These are phyloP conservation scores for Coemansia sp. DNA, from an alignment of 192 early-diverging fungal species.

Conservation along the genomic window DNA sequence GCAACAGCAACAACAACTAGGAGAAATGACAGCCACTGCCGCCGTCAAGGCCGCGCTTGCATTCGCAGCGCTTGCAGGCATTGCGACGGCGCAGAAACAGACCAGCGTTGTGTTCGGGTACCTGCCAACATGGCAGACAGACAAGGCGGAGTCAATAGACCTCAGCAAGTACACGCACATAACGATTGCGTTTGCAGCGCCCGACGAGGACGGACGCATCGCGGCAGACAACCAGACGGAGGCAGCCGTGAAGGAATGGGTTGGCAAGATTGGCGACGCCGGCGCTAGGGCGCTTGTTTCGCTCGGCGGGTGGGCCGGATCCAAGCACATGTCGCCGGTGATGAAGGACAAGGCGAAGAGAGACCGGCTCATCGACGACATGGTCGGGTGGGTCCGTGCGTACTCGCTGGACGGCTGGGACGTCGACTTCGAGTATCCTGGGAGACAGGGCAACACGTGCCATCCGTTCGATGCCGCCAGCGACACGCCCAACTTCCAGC, in stretches of 20 bases:
- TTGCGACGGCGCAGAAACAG: background rate
- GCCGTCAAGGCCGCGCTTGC: background rate
- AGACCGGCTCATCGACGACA: conserved; percentile 55
- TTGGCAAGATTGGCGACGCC: conserved; percentile 45
- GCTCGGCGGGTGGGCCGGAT: conserved; percentile 73
- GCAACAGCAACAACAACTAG: too few species aligned
- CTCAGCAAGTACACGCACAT: conserved; percentile 66
- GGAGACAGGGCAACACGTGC: conserved; percentile 51
- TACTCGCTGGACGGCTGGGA: conserved; percentile 72
- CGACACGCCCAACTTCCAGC: conserved; percentile 65
- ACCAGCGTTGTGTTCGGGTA: conserved; percentile 50
- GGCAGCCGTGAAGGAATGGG: conserved; percentile 48
- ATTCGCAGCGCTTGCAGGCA: background rate
- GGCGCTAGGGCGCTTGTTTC: conserved; percentile 62
- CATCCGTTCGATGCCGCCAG: conserved; percentile 48
- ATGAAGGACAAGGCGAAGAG: conserved; percentile 48
- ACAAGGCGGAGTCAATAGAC: conserved; percentile 42
- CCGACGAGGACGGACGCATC: conserved; percentile 41
- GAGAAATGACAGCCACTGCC: background rate
- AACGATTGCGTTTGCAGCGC: conserved; percentile 65
- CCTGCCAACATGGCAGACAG: conserved; percentile 47
- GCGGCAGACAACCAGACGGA: conserved; percentile 29
- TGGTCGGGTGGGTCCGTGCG: conserved; percentile 52
- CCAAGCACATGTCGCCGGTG: conserved; percentile 58
- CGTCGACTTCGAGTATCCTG: conserved; percentile 75